A percentile compares a stretch with the other conserved stretches of the same genome.
Evolutionary conservation across 176 grass and related monocot genomes (phyloP).

Genomic region (Thinopyrum elongatum): DNA sequence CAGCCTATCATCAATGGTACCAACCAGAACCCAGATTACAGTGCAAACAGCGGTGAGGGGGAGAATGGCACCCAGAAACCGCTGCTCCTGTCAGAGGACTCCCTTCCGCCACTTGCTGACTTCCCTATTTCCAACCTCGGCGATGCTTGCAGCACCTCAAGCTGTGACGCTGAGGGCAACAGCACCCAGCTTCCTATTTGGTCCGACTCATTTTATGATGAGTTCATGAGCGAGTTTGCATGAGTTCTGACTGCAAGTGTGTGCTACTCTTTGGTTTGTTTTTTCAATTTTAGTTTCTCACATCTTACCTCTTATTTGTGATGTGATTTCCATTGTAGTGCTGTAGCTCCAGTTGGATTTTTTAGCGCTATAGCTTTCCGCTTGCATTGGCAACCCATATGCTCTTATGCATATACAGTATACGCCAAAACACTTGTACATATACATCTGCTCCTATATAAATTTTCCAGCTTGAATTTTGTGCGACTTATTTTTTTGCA

Average conservation of each 20-base stretch:
- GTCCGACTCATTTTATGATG: slow-evolving; percentile 65
- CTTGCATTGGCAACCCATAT: slow-evolving; percentile 37
- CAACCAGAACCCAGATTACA: slow-evolving; percentile 34
- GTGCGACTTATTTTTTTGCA: neutral
- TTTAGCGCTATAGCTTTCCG: slow-evolving; percentile 42
- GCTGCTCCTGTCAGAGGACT: slow-evolving; percentile 42
- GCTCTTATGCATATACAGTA: slow-evolving; percentile 33
- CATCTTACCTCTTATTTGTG: slow-evolving; percentile 36
- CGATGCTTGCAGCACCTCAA: slow-evolving; percentile 66
- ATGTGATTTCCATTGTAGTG: slow-evolving; percentile 46
- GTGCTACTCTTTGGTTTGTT: slow-evolving; percentile 32
- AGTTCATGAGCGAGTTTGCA: slow-evolving; percentile 61
- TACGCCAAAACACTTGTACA: slow-evolving; percentile 57
- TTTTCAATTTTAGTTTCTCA: slow-evolving; percentile 37
- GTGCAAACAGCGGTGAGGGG: slow-evolving; percentile 27
- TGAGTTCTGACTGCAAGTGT: slow-evolving; percentile 35
- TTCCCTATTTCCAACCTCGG: slow-evolving; percentile 62
- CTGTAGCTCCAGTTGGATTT: slow-evolving; percentile 10
- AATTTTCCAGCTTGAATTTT: slow-evolving; percentile 34
- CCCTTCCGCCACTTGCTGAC: slow-evolving; percentile 74
- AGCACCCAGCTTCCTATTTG: slow-evolving; percentile 50
- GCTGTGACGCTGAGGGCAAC: slow-evolving; percentile 63
- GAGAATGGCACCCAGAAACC: slow-evolving; percentile 47
- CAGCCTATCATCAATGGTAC: slow-evolving; percentile 34
- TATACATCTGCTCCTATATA: slow-evolving; percentile 40